phyloP scores from a whole-genome alignment of 225 moss, liverwort and hornwort species.

The Lunularia cruciata region DNA sequence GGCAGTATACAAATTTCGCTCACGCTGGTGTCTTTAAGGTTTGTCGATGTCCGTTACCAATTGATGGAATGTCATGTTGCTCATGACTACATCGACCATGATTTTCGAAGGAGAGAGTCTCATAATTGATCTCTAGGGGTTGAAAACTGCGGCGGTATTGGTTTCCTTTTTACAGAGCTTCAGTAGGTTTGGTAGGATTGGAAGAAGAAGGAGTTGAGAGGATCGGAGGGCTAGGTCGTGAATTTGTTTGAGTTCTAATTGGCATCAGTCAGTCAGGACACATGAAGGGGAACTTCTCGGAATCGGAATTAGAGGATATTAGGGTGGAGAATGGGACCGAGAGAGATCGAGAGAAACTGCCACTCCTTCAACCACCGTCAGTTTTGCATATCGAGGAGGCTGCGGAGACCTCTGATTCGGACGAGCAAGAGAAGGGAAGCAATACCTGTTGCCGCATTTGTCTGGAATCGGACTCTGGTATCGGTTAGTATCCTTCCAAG shows the following conservation, averaged over 20 bases:
- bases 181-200: background rate
- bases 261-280: constrained; percentile 3
- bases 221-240: background rate
- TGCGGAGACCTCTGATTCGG: constrained; percentile 20
- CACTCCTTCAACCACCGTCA: constrained; percentile 37
- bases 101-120: background rate
- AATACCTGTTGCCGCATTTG: constrained; percentile 47
- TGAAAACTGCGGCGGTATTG: background rate
- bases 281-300: constrained; percentile 44
- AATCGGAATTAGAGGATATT: constrained; percentile 31
- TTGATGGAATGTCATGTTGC: background rate
- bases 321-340: constrained; percentile 28
- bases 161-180: background rate
- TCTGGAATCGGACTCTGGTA: constrained; percentile 38
- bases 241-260: background rate
- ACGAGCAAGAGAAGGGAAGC: constrained; percentile 37
- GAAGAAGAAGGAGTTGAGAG: background rate
- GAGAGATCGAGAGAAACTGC: constrained; percentile 31
- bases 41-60: background rate
- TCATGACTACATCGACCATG: background rate
- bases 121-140: background rate
- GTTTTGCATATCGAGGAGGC: constrained; percentile 34
- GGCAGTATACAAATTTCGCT: background rate
- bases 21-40: background rate
- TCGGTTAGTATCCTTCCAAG: constrained; percentile 20